A percentile compares a stretch with the other conserved stretches of the same genome.
phyloP scores from a whole-genome alignment of 108 stramenopile genomes.

The Pseudonitzschia delicatissima region DNA sequence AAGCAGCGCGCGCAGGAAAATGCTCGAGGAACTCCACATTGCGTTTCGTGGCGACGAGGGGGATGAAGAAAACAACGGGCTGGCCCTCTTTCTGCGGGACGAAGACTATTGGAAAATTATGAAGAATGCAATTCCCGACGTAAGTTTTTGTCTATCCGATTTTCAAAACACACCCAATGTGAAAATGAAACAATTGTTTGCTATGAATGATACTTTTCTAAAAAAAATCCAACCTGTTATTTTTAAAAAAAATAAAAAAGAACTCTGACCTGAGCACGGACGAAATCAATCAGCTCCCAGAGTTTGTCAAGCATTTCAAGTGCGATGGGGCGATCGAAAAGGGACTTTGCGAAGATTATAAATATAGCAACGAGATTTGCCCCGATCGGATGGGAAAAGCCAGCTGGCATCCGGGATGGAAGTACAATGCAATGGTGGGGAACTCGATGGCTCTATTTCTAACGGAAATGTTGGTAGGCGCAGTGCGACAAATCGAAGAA shows the following conservation, averaged over 20 bases:
- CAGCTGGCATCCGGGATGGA: conserved; percentile 46
- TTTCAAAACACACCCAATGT: too few relatives aligned
- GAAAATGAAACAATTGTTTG: too few relatives aligned
- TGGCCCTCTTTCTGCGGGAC: conserved; percentile 8
- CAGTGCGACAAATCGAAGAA: background rate
- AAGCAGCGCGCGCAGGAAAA: background rate
- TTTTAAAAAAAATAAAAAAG: too few relatives aligned
- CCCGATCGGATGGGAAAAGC: conserved; percentile 6
- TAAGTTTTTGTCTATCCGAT: too few relatives aligned
- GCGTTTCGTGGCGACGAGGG: background rate
- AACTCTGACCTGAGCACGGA: background rate
- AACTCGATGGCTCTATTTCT: conserved; percentile 38
- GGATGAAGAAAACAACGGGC: conserved; percentile 8
- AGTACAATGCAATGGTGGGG: conserved; percentile 39
- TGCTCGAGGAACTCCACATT: conserved; percentile 2
- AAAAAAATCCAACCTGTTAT: too few relatives aligned
- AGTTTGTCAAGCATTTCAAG: conserved; percentile 25
- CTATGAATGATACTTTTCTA: too few relatives aligned
- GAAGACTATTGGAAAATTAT: background rate
- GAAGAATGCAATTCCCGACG: conserved; percentile 31
- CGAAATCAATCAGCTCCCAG: conserved; percentile 22
- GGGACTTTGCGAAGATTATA: conserved; percentile 23
- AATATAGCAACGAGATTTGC: conserved; percentile 23
- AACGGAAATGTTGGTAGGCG: conserved; percentile 20
- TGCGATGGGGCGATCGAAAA: conserved; percentile 33